Percentiles rank a stretch among this genome's conserved stretches.
Conservation (phyloP, 306 rosid genomes). For the Vicia villosa region DNA sequence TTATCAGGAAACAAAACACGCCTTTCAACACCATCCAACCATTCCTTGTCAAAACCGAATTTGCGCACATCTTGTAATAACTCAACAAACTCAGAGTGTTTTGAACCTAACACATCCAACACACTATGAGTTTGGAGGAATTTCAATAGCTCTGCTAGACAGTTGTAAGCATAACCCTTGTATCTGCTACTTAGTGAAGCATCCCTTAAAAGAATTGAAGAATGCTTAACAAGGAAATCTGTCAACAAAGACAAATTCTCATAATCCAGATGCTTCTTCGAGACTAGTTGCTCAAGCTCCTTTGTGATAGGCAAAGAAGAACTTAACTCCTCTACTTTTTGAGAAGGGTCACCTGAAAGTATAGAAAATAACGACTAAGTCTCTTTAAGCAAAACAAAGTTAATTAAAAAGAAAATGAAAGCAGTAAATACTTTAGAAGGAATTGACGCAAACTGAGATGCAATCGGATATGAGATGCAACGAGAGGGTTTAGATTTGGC, state of each 20-base stretch:
- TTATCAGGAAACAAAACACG: no score
- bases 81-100: not conserved
- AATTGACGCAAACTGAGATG: not conserved
- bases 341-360: not conserved
- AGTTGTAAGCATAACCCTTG: slow-evolving; percentile 12
- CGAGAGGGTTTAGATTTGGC: not conserved
- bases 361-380: not conserved
- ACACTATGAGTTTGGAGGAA: slow-evolving; percentile 23
- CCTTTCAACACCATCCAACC: not conserved
- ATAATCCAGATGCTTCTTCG: not conserved
- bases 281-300: slow-evolving; percentile 2
- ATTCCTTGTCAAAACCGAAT: not conserved
- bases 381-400: not conserved
- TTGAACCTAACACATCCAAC: not conserved
- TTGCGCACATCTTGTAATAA: not conserved
- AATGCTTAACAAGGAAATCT: slow-evolving; percentile 8
- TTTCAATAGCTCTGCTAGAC: not conserved
- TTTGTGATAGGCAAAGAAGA: not conserved
- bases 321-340: not conserved
- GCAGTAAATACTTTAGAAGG: not conserved
- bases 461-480: not conserved
- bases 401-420: not conserved
- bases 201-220: not conserved
- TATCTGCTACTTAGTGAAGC: not conserved
- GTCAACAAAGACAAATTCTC: slow-evolving; percentile 5